Evolutionary conservation across 129 eudicot species (phyloP).

Genomic region (Pittosporum tobira): DNA sequence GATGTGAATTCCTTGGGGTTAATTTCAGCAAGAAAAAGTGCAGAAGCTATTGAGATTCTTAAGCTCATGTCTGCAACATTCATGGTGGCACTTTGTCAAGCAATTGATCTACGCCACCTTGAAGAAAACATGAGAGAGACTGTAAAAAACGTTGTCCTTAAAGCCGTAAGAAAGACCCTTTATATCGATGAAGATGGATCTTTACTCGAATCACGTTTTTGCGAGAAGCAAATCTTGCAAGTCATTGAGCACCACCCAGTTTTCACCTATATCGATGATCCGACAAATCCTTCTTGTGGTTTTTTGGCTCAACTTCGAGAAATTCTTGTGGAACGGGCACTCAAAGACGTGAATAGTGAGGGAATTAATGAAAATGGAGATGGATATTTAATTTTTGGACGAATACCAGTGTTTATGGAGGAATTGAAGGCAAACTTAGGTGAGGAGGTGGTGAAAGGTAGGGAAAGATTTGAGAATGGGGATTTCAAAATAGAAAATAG

Average conservation of each 20-base stretch:
- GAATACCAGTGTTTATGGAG: slow-evolving; percentile 3
- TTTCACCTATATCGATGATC: slow-evolving; percentile 3
- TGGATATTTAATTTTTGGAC: background rate
- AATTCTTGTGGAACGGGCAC: slow-evolving; percentile 3
- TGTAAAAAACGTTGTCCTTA: slow-evolving; percentile 3
- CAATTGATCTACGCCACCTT: slow-evolving; percentile 9
- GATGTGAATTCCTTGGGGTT: slow-evolving; percentile 4
- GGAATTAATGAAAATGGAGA: background rate
- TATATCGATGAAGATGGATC: slow-evolving; percentile 2
- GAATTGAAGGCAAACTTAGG: slow-evolving; percentile 1
- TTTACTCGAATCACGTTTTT: background rate
- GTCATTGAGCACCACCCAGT: slow-evolving; percentile 6
- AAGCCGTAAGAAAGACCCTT: slow-evolving; percentile 5
- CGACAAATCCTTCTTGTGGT: slow-evolving; percentile 4
- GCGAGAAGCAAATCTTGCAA: slow-evolving; percentile 10
- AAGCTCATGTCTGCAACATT: slow-evolving; percentile 13
- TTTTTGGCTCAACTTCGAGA: slow-evolving; percentile 7
- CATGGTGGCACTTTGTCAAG: slow-evolving; percentile 12
- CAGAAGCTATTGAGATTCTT: slow-evolving; percentile 6
- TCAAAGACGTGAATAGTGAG: background rate
- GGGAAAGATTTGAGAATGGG: slow-evolving; percentile 7
- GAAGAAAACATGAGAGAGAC: slow-evolving; percentile 8
- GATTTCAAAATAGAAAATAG: slow-evolving; percentile 2
- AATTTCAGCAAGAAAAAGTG: slow-evolving; percentile 10
- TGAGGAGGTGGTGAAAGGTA: slow-evolving; percentile 2